These are phyloP conservation scores for Carallia brachiata DNA, from an alignment of 345 rosid species.

Conservation along the genomic window DNA sequence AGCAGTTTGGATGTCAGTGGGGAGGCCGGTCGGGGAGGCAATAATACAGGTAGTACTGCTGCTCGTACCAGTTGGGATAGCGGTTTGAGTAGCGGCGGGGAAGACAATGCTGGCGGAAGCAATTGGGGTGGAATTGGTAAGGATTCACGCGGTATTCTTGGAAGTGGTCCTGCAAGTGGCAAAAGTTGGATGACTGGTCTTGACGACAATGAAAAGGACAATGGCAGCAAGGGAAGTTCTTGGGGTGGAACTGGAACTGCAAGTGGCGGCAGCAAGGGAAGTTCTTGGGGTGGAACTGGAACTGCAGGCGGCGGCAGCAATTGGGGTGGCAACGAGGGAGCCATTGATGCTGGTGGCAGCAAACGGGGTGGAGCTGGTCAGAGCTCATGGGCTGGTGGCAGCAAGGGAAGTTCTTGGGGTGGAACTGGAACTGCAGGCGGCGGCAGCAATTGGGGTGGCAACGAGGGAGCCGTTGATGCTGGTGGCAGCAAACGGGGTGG, in stretches of 20 bases:
- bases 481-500: neutral
- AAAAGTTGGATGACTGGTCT: neutral
- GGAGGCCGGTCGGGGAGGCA: neutral
- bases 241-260: slow-evolving; percentile 1
- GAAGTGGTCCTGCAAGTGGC: slow-evolving; percentile 10
- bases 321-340: neutral
- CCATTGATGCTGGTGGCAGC: neutral
- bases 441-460: neutral
- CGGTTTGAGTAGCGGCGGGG: neutral
- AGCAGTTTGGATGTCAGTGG: neutral
- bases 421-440: neutral
- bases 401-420: too few species aligned
- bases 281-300: neutral
- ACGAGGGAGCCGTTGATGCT: neutral
- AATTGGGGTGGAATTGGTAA: neutral
- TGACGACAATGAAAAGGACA: neutral
- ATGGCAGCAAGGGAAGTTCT: neutral
- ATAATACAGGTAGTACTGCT: neutral
- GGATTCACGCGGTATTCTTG: slow-evolving; percentile 1
- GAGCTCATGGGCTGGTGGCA: neutral
- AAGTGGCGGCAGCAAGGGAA: neutral
- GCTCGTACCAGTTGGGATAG: neutral
- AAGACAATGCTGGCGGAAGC: neutral
- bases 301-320: neutral
- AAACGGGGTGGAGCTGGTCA: neutral